phyloP scores from a whole-genome alignment of 1,139 yeast genomes.

The Torulaspora pretoriensis region DNA sequence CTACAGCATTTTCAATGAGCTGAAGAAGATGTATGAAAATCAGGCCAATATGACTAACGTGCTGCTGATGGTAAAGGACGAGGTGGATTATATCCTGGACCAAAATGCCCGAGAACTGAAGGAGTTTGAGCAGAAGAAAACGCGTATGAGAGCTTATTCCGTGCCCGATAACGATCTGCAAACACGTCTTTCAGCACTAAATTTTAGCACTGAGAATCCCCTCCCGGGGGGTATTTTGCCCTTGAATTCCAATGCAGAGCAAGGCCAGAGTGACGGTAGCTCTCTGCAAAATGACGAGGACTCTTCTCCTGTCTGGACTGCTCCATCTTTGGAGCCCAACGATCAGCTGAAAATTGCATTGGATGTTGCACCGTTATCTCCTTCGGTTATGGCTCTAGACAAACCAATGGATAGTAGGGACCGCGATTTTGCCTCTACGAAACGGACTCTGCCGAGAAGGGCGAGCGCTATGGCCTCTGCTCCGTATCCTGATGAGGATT shows the following conservation, averaged over 20 bases:
- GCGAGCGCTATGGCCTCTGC: constrained; percentile 2
- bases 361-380: constrained; percentile 16
- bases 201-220: constrained; percentile 4
- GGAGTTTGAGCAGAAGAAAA: constrained; percentile 12
- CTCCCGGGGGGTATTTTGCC: constrained; percentile 1
- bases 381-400: constrained; percentile 7
- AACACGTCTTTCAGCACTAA: constrained; percentile 8
- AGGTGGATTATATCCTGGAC: constrained; percentile 33
- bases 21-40: constrained; percentile 37
- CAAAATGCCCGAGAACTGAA: constrained; percentile 14
- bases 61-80: constrained; percentile 34
- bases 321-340: constrained; percentile 39
- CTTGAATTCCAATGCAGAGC: constrained; percentile 13
- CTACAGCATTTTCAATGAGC: constrained; percentile 36
- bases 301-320: constrained; percentile 37
- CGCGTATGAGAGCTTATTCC: constrained; percentile 31
- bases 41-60: constrained; percentile 40
- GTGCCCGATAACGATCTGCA: constrained; percentile 19
- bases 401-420: constrained; percentile 1
- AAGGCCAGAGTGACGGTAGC: constrained; percentile 7
- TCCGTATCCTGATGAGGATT: constrained; percentile 3
- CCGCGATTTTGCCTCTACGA: neutral
- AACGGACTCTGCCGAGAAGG: neutral
- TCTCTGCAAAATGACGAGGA: constrained; percentile 12
- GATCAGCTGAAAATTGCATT: constrained; percentile 37